Evolutionary conservation across 129 eudicot genomes (phyloP).

Genomic region (Cynara cardunculus): DNA sequence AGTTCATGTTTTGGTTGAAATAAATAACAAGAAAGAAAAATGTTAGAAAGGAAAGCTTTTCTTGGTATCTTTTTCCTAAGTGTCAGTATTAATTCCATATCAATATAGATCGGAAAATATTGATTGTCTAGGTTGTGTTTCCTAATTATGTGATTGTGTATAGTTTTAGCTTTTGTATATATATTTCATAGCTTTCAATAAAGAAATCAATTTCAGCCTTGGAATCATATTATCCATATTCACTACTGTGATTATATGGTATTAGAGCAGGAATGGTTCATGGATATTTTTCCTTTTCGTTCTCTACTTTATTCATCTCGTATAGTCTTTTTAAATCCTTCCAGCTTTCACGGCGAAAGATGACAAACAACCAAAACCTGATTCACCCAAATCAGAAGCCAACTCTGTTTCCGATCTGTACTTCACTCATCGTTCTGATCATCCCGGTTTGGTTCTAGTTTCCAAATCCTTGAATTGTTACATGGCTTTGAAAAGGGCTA

Average conservation of each 20-base stretch:
- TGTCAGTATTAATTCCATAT: too few relatives aligned
- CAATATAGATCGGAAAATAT: too few relatives aligned
- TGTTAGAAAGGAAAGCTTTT: background rate
- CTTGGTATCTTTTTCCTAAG: too few relatives aligned
- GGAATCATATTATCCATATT: background rate
- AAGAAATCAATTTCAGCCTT: too few relatives aligned
- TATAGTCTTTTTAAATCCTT: background rate
- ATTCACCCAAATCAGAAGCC: background rate
- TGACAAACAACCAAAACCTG: background rate
- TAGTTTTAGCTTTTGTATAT: background rate
- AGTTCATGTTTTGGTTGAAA: too few relatives aligned
- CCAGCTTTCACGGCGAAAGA: background rate
- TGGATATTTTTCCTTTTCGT: background rate
- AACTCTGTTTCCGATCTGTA: background rate
- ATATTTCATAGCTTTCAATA: background rate
- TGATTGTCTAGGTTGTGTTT: too few relatives aligned
- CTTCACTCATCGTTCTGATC: background rate
- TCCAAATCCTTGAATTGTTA: constrained; percentile 4
- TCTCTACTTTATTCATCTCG: background rate
- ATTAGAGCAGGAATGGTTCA: background rate
- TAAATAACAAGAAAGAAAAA: too few relatives aligned
- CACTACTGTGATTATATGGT: background rate
- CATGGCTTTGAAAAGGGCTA: background rate
- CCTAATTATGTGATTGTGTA: background rate
- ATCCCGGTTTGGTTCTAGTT: background rate